Base-by-base conservation (phyloP, 768 basidiomycete genomes). In the Tubosaeta sp. region DNA sequence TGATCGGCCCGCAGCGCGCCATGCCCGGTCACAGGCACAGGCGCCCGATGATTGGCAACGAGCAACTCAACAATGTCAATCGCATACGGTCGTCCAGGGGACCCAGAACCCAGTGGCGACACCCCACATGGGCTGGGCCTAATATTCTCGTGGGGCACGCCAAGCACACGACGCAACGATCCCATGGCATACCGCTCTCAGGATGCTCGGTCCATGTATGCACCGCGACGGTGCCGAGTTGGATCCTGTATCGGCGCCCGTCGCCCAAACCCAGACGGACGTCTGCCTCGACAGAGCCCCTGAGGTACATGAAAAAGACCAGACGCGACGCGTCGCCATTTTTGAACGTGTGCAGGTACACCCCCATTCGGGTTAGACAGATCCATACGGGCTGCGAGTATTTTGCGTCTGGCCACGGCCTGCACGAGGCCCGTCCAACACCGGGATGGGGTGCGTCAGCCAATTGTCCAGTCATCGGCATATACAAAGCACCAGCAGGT, bases 1-100 rank as follows among this genome's bases (percentile, higher is more conserved):
- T 3, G 47, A 48, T 48, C 47, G 47, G 47, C 47, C 46, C 37
- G 37, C 47, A 39, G 47, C n/a, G 31, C 31, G 12, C 31, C 19
- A 11, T n/a, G 39, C 39, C 5, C 19, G 4, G 12, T 22, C 13
- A 22, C 39, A 41, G 39, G 19, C 22, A 41, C 22, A 41, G 39
- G 22, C 22, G 22, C 17, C 4, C 12, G 4, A 41, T 7, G 42
- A 43, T 25, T 14, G 14, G 8, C 43, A 43, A 43, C 42, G 12
- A 27, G 9, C 26, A 43, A 27, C 27, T 29, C 16, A 11, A 4
- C 43, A 43, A 43, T 22, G 39, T 10, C 22, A 41, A 41, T 41
- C 39, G 17, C 39, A 41, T 19, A 41, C 39, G 19, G 39, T 41
- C 37, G 17, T 17, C 10, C n/a, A 9, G 17, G 2, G 8, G 37